Evolutionary conservation across 306 rosid species (phyloP).

Genomic region (Ziziphus jujuba): DNA sequence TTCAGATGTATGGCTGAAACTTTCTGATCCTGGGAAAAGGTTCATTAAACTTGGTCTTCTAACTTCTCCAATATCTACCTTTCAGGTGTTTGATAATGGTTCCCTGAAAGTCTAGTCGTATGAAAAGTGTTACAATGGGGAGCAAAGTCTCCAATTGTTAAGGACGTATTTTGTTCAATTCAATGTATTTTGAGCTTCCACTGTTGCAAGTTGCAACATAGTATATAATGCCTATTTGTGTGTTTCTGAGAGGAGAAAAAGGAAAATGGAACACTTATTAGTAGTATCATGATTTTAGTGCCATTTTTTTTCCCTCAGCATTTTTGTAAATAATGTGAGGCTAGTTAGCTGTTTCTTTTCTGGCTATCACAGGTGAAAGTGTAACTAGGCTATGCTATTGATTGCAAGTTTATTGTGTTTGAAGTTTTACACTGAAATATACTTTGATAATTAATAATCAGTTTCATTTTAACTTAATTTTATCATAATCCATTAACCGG

Average conservation of each 20-base stretch:
- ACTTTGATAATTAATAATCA: slow-evolving; percentile 10
- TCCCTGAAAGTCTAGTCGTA: not conserved
- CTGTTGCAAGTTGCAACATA: too few relatives aligned
- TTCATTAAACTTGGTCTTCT: slow-evolving; percentile 1
- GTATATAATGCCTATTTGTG: too few relatives aligned
- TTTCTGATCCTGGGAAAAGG: not conserved
- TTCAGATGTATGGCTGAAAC: not conserved
- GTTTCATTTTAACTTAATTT: slow-evolving; percentile 1
- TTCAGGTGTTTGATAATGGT: not conserved
- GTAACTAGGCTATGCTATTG: slow-evolving; percentile 2
- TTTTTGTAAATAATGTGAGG: not conserved
- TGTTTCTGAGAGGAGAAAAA: too few relatives aligned
- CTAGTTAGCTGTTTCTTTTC: slow-evolving; percentile 1
- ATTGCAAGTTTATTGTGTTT: not conserved
- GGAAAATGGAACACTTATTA: too few relatives aligned
- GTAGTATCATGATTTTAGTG: too few relatives aligned
- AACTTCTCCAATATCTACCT: not conserved
- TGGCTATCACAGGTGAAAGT: not conserved
- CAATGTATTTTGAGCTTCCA: not conserved
- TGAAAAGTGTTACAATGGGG: not conserved
- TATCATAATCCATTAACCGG: slow-evolving; percentile 5
- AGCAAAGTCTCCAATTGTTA: not conserved
- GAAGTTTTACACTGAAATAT: not conserved
- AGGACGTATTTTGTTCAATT: not conserved
- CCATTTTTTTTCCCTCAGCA: not conserved